Conservation (phyloP, 2,329 filamentous ascomycete species). For the Apiospora hydei region DNA sequence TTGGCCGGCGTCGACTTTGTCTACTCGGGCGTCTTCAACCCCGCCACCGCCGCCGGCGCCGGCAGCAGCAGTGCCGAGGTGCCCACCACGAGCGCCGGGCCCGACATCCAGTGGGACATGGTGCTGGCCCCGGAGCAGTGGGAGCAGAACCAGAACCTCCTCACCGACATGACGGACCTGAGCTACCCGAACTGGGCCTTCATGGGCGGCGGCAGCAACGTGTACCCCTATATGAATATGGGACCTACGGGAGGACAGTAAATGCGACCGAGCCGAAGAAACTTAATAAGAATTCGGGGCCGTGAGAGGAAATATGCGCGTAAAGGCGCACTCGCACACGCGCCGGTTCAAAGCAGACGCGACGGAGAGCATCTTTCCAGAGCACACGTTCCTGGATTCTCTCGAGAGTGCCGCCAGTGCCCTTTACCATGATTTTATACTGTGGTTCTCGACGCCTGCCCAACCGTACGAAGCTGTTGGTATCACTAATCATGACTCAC, state of each 20-base stretch:
- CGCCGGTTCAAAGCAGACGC: background rate
- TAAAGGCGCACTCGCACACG: background rate
- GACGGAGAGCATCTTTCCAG: background rate
- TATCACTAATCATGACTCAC: background rate
- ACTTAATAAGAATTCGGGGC: too few relatives aligned
- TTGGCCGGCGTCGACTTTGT: constrained; percentile 21
- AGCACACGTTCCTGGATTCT: background rate
- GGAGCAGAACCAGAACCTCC: constrained; percentile 25
- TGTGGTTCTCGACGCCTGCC: background rate
- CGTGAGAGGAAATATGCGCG: background rate
- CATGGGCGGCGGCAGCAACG: background rate
- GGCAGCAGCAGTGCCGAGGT: background rate
- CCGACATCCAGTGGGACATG: constrained; percentile 28
- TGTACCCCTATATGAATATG: constrained; percentile 5
- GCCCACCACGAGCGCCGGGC: background rate
- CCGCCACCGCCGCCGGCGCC: background rate
- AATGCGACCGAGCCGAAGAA: background rate
- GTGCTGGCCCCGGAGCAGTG: constrained; percentile 27
- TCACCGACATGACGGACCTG: constrained; percentile 24
- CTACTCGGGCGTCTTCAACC: constrained; percentile 27
- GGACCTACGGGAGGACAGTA: background rate
- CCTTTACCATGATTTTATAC: background rate
- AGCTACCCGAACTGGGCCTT: background rate
- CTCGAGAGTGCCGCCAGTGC: background rate
- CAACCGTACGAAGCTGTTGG: background rate